Evolutionary conservation across 805 yeast species (phyloP).

Genomic region (Hanseniaspora clermontiae): DNA sequence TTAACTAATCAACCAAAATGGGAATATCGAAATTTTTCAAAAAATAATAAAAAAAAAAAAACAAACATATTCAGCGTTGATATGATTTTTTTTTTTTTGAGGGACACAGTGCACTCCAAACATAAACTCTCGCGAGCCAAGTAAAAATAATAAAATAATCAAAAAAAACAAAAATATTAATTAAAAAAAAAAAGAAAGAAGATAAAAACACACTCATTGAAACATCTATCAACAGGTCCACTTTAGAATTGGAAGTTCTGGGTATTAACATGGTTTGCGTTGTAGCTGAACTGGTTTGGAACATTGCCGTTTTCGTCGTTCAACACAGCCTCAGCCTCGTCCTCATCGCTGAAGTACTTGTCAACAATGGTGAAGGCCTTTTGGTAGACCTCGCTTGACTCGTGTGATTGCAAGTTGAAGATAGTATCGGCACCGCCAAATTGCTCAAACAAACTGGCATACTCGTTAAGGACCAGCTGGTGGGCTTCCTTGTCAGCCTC

Average conservation of each 20-base stretch:
- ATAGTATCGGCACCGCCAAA: slow-evolving; percentile 98
- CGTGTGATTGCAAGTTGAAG: slow-evolving; percentile 80
- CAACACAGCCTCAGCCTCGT: slow-evolving; percentile 34
- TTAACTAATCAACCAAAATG: neutral
- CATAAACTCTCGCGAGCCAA: no score
- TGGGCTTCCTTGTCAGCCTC: slow-evolving; percentile 76
- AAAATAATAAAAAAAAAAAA: neutral
- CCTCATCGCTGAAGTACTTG: slow-evolving; percentile 80
- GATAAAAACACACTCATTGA: neutral
- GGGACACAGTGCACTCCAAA: neutral
- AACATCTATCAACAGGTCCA: neutral
- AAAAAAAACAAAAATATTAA: neutral
- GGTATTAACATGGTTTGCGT: slow-evolving; percentile 46
- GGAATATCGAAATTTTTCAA: neutral
- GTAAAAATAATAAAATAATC: no score
- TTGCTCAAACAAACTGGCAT: slow-evolving; percentile 87
- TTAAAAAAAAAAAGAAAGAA: neutral
- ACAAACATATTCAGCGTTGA: neutral
- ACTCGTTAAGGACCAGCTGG: slow-evolving; percentile 60
- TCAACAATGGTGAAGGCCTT: slow-evolving; percentile 85
- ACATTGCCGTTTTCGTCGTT: slow-evolving; percentile 64
- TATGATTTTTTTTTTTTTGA: no score
- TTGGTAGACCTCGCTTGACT: slow-evolving; percentile 81
- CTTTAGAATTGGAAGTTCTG: slow-evolving; percentile 27
- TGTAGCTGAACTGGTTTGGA: slow-evolving; percentile 66